phyloP scores from a whole-genome alignment of 1,284 basidiomycete genomes.

The Spongiforma sp. region DNA sequence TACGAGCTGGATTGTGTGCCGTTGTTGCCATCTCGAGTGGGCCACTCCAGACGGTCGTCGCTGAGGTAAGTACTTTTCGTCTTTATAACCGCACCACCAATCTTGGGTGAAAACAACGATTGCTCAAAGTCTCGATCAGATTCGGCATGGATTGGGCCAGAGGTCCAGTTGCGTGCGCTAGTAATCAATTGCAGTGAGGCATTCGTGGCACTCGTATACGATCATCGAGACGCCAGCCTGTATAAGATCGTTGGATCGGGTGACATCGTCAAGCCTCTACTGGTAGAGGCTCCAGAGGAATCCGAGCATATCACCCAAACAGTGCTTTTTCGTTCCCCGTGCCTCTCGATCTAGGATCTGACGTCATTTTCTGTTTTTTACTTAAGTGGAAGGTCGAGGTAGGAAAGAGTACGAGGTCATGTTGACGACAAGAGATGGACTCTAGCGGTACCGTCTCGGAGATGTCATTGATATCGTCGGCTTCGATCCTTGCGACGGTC shows the following conservation, averaged over 20 bases:
- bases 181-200: slow-evolving; percentile 32
- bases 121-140: slow-evolving; percentile 6
- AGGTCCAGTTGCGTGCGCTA: slow-evolving; percentile 22
- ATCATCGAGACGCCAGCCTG: slow-evolving; percentile 25
- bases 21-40: slow-evolving; percentile 31
- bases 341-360: not conserved
- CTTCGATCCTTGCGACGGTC: slow-evolving; percentile 28
- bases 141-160: slow-evolving; percentile 26
- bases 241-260: slow-evolving; percentile 31
- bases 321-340: slow-evolving; percentile 4
- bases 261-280: slow-evolving; percentile 32
- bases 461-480: slow-evolving; percentile 26
- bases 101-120: not conserved
- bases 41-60: slow-evolving; percentile 25
- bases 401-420: slow-evolving; percentile 24
- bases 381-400: too few relatives aligned
- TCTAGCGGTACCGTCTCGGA: slow-evolving; percentile 33
- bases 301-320: slow-evolving; percentile 23
- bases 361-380: slow-evolving; percentile 15
- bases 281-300: slow-evolving; percentile 19
- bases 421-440: slow-evolving; percentile 29
- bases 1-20: slow-evolving; percentile 23
- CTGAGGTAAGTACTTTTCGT: slow-evolving; percentile 15
- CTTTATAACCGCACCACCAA: not conserved
- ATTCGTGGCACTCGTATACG: slow-evolving; percentile 30